Conservation (phyloP, 1,139 yeast species). For the Pneumocystis jirovecii region DNA sequence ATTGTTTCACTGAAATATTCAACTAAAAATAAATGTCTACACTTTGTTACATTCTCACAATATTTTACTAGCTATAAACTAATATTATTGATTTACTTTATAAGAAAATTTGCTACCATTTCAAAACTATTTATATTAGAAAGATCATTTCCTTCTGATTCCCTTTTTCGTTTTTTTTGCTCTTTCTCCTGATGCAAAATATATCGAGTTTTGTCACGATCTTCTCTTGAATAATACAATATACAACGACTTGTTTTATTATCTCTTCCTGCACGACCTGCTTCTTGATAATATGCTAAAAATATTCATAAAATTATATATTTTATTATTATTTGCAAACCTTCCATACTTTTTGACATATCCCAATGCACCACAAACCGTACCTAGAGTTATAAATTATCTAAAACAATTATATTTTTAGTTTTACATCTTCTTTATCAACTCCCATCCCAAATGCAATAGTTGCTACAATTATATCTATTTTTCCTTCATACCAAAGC, state of each 20-base stretch:
- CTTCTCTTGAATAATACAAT: conserved; percentile 58
- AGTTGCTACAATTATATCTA: conserved; percentile 41
- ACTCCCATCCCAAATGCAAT: conserved; percentile 96
- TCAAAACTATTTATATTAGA: conserved; percentile 20
- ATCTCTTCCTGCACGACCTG: conserved; percentile 93
- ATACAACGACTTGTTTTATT: conserved; percentile 66
- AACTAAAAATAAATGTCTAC: conserved; percentile 64
- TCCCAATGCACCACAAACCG: conserved; percentile 74
- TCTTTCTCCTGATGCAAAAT: not conserved
- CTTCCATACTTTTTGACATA: conserved; percentile 73
- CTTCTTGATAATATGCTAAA: conserved; percentile 48
- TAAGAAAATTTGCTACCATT: conserved; percentile 3
- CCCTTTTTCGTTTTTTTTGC: conserved; percentile 24
- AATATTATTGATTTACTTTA: conserved; percentile 2
- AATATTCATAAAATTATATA: not conserved
- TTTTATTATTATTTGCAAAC: conserved; percentile 29
- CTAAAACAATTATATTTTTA: not conserved
- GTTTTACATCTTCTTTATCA: conserved; percentile 71
- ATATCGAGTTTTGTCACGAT: not conserved
- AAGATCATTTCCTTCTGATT: conserved; percentile 56
- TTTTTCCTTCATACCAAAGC: conserved; percentile 40
- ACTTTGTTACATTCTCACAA: conserved; percentile 66
- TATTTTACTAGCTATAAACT: conserved; percentile 53
- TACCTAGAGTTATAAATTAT: not conserved
- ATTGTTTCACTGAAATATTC: conserved; percentile 59